Evolutionary conservation across 768 basidiomycete species (phyloP).

Genomic region (Amylocystis lapponica): DNA sequence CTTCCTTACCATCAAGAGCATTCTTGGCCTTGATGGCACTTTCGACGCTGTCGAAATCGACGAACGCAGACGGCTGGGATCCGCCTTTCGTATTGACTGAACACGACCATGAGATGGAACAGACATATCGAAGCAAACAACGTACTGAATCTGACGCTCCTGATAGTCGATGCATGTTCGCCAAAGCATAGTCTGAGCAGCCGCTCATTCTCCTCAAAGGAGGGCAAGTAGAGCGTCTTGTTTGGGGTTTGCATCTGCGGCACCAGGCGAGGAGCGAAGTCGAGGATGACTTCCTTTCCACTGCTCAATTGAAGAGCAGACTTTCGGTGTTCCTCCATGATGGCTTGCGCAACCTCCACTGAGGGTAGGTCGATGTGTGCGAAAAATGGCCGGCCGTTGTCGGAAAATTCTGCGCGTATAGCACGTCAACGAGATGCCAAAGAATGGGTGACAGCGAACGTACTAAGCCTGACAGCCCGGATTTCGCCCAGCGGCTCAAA

Average conservation of each 20-base stretch:
- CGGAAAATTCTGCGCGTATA: too few relatives aligned
- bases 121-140: neutral
- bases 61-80: neutral
- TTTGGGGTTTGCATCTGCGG: neutral
- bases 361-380: neutral
- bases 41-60: neutral
- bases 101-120: neutral
- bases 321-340: neutral
- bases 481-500: neutral
- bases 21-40: neutral
- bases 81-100: neutral
- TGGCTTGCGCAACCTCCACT: neutral
- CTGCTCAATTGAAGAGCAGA: neutral
- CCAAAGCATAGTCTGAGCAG: neutral
- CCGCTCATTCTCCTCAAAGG: neutral
- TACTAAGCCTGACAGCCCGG: neutral
- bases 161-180: neutral
- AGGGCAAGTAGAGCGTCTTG: slow-evolving; percentile 1
- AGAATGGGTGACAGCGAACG: neutral
- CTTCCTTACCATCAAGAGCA: neutral
- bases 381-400: neutral
- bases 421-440: too few relatives aligned
- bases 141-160: neutral
- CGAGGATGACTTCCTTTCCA: neutral
- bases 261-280: neutral